Conservation (phyloP, 257 asterid species). For the Salvia hispanica region DNA sequence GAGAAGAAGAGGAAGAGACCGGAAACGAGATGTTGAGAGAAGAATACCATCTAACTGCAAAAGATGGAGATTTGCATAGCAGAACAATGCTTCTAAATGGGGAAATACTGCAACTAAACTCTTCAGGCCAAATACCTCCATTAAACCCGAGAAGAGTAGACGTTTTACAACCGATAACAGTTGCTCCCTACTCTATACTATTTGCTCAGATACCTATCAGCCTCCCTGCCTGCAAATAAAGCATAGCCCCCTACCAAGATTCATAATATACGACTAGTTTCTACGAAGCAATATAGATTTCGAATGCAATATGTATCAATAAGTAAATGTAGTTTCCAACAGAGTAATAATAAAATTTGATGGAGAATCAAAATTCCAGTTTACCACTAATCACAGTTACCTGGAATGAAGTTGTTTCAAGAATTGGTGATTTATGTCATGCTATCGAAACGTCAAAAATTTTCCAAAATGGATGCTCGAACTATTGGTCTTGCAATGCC, state of each 20-base stretch:
- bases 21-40: conserved; percentile 41
- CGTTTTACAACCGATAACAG: conserved; percentile 44
- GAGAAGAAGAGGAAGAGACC: not conserved
- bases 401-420: not conserved
- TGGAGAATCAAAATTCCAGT: conserved; percentile 5
- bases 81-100: conserved; percentile 76
- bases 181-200: conserved; percentile 74
- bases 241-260: not conserved
- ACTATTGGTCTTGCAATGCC: conserved; percentile 43
- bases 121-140: conserved; percentile 61
- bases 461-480: not conserved
- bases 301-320: not conserved
- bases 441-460: not conserved
- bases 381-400: not conserved
- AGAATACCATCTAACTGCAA: conserved; percentile 78
- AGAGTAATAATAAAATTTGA: not conserved
- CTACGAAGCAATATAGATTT: conserved; percentile 53
- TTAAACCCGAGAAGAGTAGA: conserved; percentile 52
- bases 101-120: conserved; percentile 46
- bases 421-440: not conserved
- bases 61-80: conserved; percentile 75
- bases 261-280: conserved; percentile 62
- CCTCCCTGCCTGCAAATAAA: conserved; percentile 64
- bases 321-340: not conserved
- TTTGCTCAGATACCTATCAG: conserved; percentile 62